These are phyloP conservation scores for Golubevia pallescens DNA, from an alignment of 1,284 basidiomycete genomes.

Conservation along the genomic window DNA sequence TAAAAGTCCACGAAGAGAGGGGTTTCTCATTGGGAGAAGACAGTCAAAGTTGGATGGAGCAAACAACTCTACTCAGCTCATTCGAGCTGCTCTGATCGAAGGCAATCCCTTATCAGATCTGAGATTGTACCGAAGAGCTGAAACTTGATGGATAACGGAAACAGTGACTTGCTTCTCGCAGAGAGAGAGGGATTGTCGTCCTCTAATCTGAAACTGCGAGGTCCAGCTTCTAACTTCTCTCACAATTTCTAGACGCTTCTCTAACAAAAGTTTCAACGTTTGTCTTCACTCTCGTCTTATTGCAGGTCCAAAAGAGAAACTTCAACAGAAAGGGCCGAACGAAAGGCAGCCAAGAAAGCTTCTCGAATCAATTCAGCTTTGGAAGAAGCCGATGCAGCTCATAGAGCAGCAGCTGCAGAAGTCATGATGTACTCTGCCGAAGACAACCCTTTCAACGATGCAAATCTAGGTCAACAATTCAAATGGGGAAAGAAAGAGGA, in stretches of 20 bases:
- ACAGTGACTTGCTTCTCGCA: too few relatives aligned
- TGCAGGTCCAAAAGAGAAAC: conserved; percentile 24
- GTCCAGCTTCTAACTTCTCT: too few relatives aligned
- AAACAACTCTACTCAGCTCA: too few relatives aligned
- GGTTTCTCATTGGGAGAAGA: not conserved
- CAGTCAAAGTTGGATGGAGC: too few relatives aligned
- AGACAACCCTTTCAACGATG: conserved; percentile 53
- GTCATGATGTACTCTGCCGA: conserved; percentile 46
- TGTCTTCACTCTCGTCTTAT: not conserved
- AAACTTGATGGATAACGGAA: too few relatives aligned
- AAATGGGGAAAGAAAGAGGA: conserved; percentile 60
- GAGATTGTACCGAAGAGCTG: too few relatives aligned
- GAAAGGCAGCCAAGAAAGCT: conserved; percentile 35
- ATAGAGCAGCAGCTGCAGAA: conserved; percentile 42
- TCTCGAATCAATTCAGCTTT: conserved; percentile 1
- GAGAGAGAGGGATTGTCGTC: too few relatives aligned
- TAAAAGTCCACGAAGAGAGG: not conserved
- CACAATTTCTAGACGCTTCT: too few relatives aligned
- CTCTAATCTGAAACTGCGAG: too few relatives aligned
- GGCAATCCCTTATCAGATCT: too few relatives aligned
- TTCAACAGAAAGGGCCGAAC: conserved; percentile 32
- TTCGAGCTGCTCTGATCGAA: too few relatives aligned
- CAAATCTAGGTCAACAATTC: conserved; percentile 41
- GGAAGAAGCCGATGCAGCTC: conserved; percentile 21
- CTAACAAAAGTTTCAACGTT: too few relatives aligned